Conservation (phyloP, 2,329 filamentous ascomycete genomes). For the Chaetomium strumarium region DNA sequence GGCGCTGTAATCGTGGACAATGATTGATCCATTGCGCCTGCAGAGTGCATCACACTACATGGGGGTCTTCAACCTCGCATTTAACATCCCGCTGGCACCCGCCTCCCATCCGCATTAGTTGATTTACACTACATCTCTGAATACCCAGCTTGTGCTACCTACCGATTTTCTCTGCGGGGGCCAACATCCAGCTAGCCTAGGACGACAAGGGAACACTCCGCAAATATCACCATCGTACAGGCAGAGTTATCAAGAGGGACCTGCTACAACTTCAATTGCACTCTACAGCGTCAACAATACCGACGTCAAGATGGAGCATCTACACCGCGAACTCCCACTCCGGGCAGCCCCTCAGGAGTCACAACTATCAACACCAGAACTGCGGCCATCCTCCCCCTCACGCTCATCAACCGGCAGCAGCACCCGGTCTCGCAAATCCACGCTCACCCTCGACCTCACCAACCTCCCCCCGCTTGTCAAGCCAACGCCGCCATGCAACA, state of each 20-base stretch:
- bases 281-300: neutral
- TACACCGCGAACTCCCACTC: conserved; percentile 2
- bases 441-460: conserved; percentile 68
- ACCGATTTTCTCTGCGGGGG: too few species aligned
- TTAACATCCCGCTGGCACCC: conserved; percentile 13
- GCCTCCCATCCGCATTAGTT: conserved; percentile 12
- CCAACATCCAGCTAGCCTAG: too few species aligned
- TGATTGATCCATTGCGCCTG: neutral
- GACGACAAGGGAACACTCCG: neutral
- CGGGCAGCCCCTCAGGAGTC: conserved; percentile 2
- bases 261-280: neutral
- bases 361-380: conserved; percentile 10
- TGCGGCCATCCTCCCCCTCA: conserved; percentile 27
- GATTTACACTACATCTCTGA: neutral
- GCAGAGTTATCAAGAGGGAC: neutral
- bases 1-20: neutral
- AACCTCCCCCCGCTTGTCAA: conserved; percentile 61
- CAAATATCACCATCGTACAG: neutral
- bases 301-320: conserved; percentile 15
- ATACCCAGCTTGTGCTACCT: too few species aligned
- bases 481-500: conserved; percentile 75
- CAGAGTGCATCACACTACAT: neutral
- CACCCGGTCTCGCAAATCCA: conserved; percentile 40
- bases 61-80: neutral
- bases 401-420: conserved; percentile 42